These are phyloP conservation scores for Podaxis sp. DNA, from an alignment of 768 basidiomycete genomes.

Conservation along the genomic window DNA sequence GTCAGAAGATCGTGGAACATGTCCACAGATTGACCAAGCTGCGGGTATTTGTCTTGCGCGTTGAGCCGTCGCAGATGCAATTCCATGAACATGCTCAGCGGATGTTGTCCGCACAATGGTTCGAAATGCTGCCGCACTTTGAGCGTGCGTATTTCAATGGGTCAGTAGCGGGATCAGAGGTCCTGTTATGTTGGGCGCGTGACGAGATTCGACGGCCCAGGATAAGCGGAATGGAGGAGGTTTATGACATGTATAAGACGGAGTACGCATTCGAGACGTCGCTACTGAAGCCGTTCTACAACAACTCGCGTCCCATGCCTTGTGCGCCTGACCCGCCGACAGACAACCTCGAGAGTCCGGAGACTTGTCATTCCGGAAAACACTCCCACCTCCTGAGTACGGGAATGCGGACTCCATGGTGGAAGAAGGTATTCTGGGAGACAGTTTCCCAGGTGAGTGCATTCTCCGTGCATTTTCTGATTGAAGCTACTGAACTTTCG, in stretches of 20 bases:
- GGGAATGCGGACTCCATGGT: not conserved
- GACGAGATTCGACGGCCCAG: not conserved
- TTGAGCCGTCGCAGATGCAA: not conserved
- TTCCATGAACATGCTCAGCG: not conserved
- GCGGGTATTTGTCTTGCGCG: not conserved
- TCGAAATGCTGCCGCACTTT: not conserved
- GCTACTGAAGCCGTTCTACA: not conserved
- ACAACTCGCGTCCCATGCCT: slow-evolving; percentile 9
- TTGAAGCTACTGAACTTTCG: not conserved
- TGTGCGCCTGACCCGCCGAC: slow-evolving; percentile 7
- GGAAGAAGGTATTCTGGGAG: not conserved
- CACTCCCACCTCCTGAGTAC: too few species aligned
- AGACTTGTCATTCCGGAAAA: not conserved
- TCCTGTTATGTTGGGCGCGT: not conserved
- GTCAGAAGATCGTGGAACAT: slow-evolving; percentile 1
- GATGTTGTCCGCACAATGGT: not conserved
- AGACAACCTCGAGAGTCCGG: not conserved
- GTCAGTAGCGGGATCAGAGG: not conserved
- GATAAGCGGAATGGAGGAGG: not conserved
- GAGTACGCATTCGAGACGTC: not conserved
- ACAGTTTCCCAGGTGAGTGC: not conserved
- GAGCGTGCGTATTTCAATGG: slow-evolving; percentile 5
- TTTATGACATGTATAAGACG: not conserved
- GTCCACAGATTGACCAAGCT: not conserved
- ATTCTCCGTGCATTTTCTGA: not conserved